Evolutionary conservation across 352 stramenopile genomes (phyloP).

Genomic region (Globisporangium camurandrum): DNA sequence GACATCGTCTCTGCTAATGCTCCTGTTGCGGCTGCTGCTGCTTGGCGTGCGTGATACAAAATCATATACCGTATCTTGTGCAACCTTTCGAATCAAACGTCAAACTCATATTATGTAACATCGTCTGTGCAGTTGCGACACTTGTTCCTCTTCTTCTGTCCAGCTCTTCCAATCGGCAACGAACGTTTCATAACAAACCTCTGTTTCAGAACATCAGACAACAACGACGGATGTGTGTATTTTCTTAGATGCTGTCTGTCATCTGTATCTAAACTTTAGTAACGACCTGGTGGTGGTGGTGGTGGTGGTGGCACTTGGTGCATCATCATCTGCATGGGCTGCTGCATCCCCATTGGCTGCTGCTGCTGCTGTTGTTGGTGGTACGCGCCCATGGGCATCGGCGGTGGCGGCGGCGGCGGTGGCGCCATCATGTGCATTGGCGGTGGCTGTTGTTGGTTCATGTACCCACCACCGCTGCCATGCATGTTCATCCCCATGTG

Average conservation of each 20-base stretch:
- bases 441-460: neutral
- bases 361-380: too few species aligned
- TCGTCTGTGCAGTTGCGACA: too few species aligned
- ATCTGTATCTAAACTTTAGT: slow-evolving; percentile 11
- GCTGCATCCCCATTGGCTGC: slow-evolving; percentile 28
- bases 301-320: slow-evolving; percentile 29
- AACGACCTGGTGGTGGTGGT: slow-evolving; percentile 33
- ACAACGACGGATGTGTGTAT: neutral
- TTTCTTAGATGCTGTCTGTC: slow-evolving; percentile 2
- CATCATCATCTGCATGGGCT: slow-evolving; percentile 19
- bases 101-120: too few species aligned
- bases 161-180: too few species aligned
- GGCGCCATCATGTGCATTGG: slow-evolving; percentile 13
- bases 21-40: too few species aligned
- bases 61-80: too few species aligned
- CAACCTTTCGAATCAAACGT: too few species aligned
- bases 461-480: neutral
- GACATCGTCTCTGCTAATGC: neutral
- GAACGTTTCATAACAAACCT: too few species aligned
- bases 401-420: slow-evolving; percentile 16
- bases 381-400: slow-evolving; percentile 24
- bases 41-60: too few species aligned
- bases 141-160: too few species aligned
- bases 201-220: too few species aligned
- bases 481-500: slow-evolving; percentile 6